Conservation (phyloP, 805 yeast genomes). For the Saturnispora mendoncae region DNA sequence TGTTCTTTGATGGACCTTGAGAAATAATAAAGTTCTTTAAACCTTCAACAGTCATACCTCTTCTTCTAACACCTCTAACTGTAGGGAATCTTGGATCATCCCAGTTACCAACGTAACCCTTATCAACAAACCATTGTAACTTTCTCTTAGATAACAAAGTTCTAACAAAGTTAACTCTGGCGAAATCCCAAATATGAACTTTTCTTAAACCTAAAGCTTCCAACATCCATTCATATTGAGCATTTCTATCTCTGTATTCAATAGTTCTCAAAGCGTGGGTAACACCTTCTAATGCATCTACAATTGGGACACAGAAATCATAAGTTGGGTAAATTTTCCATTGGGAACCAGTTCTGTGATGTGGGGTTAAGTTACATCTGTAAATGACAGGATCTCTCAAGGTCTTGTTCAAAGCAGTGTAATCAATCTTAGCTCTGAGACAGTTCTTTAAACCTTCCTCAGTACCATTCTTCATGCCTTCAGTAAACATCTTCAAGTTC, state of each 20-base stretch:
- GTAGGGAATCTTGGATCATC: constrained; percentile 99
- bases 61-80: constrained; percentile 97
- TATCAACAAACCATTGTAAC: constrained; percentile 98
- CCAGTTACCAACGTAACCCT: constrained; percentile 83
- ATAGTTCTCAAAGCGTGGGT: constrained; percentile 97
- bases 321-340: constrained; percentile 99
- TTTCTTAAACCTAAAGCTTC: constrained; percentile 73
- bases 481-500: constrained; percentile 73
- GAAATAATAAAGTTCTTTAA: constrained; percentile 85
- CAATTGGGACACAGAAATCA: constrained; percentile 97
- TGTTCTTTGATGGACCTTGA: constrained; percentile 97
- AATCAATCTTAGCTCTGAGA: constrained; percentile 94
- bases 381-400: constrained; percentile 96
- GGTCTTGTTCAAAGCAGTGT: constrained; percentile 85
- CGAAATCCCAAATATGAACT: constrained; percentile 97
- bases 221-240: constrained; percentile 96
- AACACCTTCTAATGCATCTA: constrained; percentile 92
- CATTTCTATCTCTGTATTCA: constrained; percentile 98
- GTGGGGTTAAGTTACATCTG: constrained; percentile 96
- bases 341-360: constrained; percentile 84
- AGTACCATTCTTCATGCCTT: constrained; percentile 91
- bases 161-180: constrained; percentile 93
- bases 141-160: constrained; percentile 94
- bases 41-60: constrained; percentile 99
- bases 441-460: constrained; percentile 89